Evolutionary conservation across 495 filamentous ascomycete genomes (phyloP).

Genomic region (Annulohypoxylon nitens): DNA sequence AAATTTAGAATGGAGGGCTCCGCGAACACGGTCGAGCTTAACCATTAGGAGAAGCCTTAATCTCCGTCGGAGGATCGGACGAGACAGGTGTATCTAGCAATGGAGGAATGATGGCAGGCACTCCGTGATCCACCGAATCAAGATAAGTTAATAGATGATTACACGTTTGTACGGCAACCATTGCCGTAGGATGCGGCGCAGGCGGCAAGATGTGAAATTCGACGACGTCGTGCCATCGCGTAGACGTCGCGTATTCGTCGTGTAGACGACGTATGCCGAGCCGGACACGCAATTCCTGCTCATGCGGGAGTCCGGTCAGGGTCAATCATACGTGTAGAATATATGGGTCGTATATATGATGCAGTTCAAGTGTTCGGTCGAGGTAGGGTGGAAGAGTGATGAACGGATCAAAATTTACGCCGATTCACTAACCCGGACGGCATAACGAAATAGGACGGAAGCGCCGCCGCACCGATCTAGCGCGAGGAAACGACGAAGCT

Average conservation of each 20-base stretch:
- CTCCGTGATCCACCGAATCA: neutral
- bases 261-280: neutral
- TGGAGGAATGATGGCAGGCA: neutral
- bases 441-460: constrained; percentile 17
- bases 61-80: neutral
- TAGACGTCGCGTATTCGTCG: too few species aligned
- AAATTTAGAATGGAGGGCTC: neutral
- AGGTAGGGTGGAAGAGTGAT: neutral
- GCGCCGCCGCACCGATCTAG: constrained; percentile 16
- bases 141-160: neutral
- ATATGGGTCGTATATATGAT: neutral
- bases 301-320: neutral
- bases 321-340: neutral
- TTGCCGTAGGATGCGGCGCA: neutral
- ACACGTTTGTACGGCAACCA: neutral
- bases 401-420: constrained; percentile 29
- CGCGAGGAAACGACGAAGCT: neutral
- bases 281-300: neutral
- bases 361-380: neutral
- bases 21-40: neutral
- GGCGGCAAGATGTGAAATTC: neutral
- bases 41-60: neutral
- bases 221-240: neutral
- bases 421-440: constrained; percentile 38
- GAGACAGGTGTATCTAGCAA: neutral